Conservation (phyloP, 2,329 filamentous ascomycete genomes). For the Dryadomyces sulphureus region DNA sequence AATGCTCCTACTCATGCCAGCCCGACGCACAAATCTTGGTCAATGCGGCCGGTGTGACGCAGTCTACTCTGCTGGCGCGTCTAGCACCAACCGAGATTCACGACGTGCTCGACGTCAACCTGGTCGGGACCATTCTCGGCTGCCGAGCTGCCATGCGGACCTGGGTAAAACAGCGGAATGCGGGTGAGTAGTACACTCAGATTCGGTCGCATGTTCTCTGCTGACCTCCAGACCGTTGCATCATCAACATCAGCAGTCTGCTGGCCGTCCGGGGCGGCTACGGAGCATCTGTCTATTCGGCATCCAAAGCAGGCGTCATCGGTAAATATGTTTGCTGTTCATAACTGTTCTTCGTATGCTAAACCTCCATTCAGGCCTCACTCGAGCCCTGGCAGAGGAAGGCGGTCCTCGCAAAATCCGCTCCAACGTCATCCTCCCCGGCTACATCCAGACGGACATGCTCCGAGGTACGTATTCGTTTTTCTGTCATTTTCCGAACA, state of each 20-base stretch:
- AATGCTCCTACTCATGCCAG: conserved; percentile 2
- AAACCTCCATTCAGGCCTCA: conserved; percentile 40
- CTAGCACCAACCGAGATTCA: conserved; percentile 36
- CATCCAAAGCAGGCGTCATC: conserved; percentile 67
- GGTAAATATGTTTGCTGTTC: too few species aligned
- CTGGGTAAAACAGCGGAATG: conserved; percentile 4
- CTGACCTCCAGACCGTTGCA: conserved; percentile 29
- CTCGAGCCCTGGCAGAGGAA: conserved; percentile 50
- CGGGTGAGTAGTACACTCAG: background rate
- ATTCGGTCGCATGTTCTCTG: background rate
- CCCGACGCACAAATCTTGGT: conserved; percentile 41
- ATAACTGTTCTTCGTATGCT: background rate
- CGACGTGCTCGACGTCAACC: conserved; percentile 52
- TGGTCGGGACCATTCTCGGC: conserved; percentile 48
- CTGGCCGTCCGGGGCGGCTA: conserved; percentile 53
- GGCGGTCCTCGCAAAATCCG: conserved; percentile 47
- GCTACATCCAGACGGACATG: conserved; percentile 74
- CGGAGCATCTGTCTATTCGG: conserved; percentile 59
- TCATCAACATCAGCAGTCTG: conserved; percentile 71
- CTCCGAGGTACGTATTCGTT: conserved; percentile 41
- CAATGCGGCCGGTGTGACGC: conserved; percentile 65
- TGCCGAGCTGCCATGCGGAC: conserved; percentile 31
- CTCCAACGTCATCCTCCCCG: conserved; percentile 69
- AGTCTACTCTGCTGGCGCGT: conserved; percentile 46
- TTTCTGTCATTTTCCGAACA: background rate